These are phyloP conservation scores for Sambucus nigra DNA, from an alignment of 129 eudicot genomes.

Conservation along the genomic window DNA sequence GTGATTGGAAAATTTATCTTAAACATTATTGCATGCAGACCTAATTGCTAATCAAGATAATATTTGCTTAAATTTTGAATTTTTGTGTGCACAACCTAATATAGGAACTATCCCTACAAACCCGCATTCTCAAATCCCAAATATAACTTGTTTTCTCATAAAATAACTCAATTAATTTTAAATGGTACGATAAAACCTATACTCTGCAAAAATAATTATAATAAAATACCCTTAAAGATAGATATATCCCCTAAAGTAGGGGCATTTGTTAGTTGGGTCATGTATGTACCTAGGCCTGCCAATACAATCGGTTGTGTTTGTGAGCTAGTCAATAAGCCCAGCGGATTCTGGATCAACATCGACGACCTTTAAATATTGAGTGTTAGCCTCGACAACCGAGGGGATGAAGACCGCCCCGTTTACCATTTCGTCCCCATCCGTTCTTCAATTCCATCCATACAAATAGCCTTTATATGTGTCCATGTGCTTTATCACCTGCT, in stretches of 20 bases:
- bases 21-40: too few species aligned
- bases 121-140: too few species aligned
- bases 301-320: constrained; percentile 65
- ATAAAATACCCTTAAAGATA: too few species aligned
- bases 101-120: too few species aligned
- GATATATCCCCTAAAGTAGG: not conserved
- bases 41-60: too few species aligned
- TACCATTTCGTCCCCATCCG: constrained; percentile 76
- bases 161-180: too few species aligned
- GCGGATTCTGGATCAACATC: constrained; percentile 75
- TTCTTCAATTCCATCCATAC: constrained; percentile 81
- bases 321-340: constrained; percentile 53
- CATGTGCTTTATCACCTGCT: constrained; percentile 85
- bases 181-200: too few species aligned
- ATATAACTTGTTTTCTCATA: too few species aligned
- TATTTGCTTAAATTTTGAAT: too few species aligned
- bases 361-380: constrained; percentile 50
- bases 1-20: too few species aligned
- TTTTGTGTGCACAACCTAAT: too few species aligned
- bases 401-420: constrained; percentile 94
- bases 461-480: constrained; percentile 59
- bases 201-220: too few species aligned
- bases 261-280: not conserved
- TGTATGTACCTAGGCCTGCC: constrained; percentile 75
- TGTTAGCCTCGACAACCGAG: constrained; percentile 65